These are phyloP conservation scores for Fusarium haematococcum DNA, from an alignment of 2,329 filamentous ascomycete genomes.

Conservation along the genomic window DNA sequence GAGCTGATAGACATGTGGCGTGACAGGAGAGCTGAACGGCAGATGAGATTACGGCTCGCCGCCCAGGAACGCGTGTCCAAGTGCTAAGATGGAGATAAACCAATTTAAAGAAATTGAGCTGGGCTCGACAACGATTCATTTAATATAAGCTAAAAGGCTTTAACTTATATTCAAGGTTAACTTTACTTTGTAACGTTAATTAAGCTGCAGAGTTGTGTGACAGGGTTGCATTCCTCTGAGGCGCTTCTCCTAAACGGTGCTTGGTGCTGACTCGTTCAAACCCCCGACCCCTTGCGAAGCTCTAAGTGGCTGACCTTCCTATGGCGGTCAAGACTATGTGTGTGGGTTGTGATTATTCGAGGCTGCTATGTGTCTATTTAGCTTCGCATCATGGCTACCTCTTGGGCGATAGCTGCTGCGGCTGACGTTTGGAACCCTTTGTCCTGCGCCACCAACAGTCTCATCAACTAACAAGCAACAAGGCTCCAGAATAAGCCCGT, in stretches of 20 bases:
- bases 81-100: not conserved
- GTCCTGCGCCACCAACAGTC: not conserved
- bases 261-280: not conserved
- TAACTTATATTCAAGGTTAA: not conserved
- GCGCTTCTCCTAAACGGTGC: not conserved
- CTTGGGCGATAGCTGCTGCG: not conserved
- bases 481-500: not conserved
- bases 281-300: not conserved
- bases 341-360: not conserved
- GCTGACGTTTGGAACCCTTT: not conserved
- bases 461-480: not conserved
- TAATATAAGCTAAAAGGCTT: not conserved
- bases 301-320: not conserved
- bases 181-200: not conserved
- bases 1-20: constrained; percentile 16
- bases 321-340: not conserved
- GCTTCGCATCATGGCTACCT: not conserved
- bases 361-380: not conserved
- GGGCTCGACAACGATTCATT: not conserved
- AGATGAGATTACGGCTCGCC: not conserved
- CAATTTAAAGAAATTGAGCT: not conserved
- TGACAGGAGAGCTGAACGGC: not conserved
- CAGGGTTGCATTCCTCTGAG: not conserved
- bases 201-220: not conserved
- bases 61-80: not conserved